These are phyloP conservation scores for Pythium biforme DNA, from an alignment of 352 stramenopile species.

Conservation along the genomic window DNA sequence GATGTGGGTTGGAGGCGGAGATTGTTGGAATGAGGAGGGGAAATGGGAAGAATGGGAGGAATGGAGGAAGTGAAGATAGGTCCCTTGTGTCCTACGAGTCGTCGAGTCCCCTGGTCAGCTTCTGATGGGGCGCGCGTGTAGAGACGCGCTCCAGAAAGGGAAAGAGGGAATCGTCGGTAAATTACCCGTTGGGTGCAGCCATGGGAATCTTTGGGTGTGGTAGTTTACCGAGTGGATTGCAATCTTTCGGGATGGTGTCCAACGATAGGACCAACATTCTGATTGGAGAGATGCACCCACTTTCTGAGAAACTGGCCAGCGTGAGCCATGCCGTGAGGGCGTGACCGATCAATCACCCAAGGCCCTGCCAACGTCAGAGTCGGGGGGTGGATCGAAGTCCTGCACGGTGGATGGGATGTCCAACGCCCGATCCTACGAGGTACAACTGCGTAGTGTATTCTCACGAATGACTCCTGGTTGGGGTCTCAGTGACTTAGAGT, in stretches of 20 bases:
- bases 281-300: neutral
- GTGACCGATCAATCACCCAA: no score
- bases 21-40: constrained; percentile 1
- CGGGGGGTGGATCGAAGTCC: no score
- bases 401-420: no score
- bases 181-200: constrained; percentile 1
- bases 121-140: neutral
- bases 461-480: no score
- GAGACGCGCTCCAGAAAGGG: neutral
- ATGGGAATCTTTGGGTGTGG: neutral
- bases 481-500: no score
- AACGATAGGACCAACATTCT: constrained; percentile 1
- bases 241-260: constrained; percentile 5
- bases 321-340: no score
- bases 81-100: neutral
- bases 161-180: neutral
- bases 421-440: no score
- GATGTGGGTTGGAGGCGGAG: neutral
- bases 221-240: neutral
- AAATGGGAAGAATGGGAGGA: neutral
- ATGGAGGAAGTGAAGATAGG: neutral
- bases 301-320: no score
- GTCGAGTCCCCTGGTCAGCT: no score
- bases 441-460: no score
- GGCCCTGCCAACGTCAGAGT: no score